Evolutionary conservation across 2,329 filamentous ascomycete species (phyloP).

Genomic region (Orbilia oligospora): DNA sequence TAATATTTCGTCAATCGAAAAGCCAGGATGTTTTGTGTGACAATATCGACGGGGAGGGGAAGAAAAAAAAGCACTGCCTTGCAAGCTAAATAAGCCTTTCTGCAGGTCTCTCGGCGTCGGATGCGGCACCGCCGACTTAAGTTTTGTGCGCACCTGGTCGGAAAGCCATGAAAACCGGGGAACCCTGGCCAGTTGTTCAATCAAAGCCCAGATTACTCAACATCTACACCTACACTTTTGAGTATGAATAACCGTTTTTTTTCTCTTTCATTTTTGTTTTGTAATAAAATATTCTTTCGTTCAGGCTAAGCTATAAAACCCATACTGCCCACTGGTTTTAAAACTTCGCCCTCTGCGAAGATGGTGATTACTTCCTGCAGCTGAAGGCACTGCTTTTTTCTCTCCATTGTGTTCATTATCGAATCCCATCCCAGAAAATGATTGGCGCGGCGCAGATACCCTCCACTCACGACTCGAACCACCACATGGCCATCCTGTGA

Average conservation of each 20-base stretch:
- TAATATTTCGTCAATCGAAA: constrained; percentile 9
- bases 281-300: neutral
- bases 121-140: constrained; percentile 13
- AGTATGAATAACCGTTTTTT: neutral
- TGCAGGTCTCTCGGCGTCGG: constrained; percentile 7
- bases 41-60: neutral
- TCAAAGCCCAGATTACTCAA: constrained; percentile 7
- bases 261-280: neutral
- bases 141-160: neutral
- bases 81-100: constrained; percentile 6
- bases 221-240: neutral
- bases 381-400: neutral
- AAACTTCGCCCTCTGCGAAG: neutral
- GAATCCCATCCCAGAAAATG: neutral
- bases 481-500: neutral
- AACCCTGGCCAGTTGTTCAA: neutral
- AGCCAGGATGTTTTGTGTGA: neutral
- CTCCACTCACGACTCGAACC: neutral
- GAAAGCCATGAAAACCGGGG: neutral
- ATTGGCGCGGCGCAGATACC: neutral
- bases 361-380: constrained; percentile 11
- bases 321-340: neutral
- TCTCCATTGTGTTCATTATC: neutral
- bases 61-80: neutral
- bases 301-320: constrained; percentile 5